Evolutionary conservation across 2,329 filamentous ascomycete genomes (phyloP).

Genomic region (Pseudocercospora macadamiae): DNA sequence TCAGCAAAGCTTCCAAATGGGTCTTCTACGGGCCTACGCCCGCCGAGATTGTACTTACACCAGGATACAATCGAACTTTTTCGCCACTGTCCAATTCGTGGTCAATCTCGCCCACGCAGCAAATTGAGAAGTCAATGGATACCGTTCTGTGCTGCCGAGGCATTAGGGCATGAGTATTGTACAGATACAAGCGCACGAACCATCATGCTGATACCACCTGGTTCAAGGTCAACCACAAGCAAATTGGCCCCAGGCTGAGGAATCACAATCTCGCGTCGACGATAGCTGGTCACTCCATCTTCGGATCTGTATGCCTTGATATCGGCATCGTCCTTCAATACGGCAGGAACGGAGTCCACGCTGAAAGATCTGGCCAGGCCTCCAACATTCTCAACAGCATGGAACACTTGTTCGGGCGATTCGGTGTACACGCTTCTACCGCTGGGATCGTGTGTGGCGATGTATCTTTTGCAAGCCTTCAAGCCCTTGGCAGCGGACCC

Average conservation of each 20-base stretch:
- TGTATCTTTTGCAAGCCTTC: slow-evolving; percentile 28
- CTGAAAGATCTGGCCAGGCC: slow-evolving; percentile 25
- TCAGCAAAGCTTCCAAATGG: neutral
- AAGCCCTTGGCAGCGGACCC: slow-evolving; percentile 20
- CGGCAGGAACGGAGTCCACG: slow-evolving; percentile 24
- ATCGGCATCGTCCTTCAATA: slow-evolving; percentile 23
- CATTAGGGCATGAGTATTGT: neutral
- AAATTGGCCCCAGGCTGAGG: slow-evolving; percentile 25
- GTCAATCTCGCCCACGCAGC: slow-evolving; percentile 27
- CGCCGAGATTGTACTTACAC: slow-evolving; percentile 14
- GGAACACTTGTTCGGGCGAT: slow-evolving; percentile 25
- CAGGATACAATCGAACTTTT: slow-evolving; percentile 25
- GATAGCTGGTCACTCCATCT: slow-evolving; percentile 21
- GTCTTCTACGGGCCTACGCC: neutral
- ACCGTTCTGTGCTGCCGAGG: slow-evolving; percentile 24
- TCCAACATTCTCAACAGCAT: slow-evolving; percentile 10
- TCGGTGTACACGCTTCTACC: slow-evolving; percentile 27
- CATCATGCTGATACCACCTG: slow-evolving; percentile 26
- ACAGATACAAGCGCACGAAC: neutral
- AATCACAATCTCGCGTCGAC: slow-evolving; percentile 20
- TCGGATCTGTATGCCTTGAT: slow-evolving; percentile 26
- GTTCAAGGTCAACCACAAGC: slow-evolving; percentile 27
- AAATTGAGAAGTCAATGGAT: slow-evolving; percentile 28
- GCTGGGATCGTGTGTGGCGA: slow-evolving; percentile 26
- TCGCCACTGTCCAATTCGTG: slow-evolving; percentile 30